Evolutionary conservation across 306 rosid species (phyloP), one percentile per base, ranked within the genome.

Genomic region (Betula pendula): DNA sequence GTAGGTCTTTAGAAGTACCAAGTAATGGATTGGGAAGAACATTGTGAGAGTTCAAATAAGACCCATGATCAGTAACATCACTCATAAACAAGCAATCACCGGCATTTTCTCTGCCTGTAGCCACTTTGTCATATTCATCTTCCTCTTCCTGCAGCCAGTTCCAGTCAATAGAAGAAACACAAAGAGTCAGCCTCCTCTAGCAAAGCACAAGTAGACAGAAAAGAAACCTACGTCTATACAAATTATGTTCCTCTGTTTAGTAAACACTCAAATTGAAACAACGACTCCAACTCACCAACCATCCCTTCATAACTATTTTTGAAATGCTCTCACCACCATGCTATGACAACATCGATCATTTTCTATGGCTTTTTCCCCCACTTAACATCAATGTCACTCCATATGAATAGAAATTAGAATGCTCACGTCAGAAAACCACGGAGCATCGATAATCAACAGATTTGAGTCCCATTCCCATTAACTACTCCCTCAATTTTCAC

Each of bases 41-140:
- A 71, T 79, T 83, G 59, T 71, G 48, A 13, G 86, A 79, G 47
- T 79, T 83, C 14, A 83, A 72, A 67, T 63, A 83, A 27, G 86
- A 56, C 17, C 59, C 78, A 43, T 55, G 74, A n/a, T 48, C 29
- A 12, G 71, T 40, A 71, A 79, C 59, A 20, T 75, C 68, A 1
- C 24, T 44, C 79, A 79, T 79, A 52, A 63, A 79, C 81, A 83
- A 43, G n/a, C 79, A 76, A 24, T 75, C 78, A 14, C 71, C 78
- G 0, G 4, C 56, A 66, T 44, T 55, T 38, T 75, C 83, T 20
- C 75, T 68, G 6, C 83, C 86, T 1, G 52, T 40, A 55, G 84
- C 86, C 58, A 83, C 81, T 55, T 79, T 83, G 76, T 83, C 86
- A 63, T 16, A 83, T 24, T 79, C 86, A 66, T 83, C 83, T 58